Base-by-base conservation (phyloP, 768 basidiomycete genomes). In the Trametes cingulata region DNA sequence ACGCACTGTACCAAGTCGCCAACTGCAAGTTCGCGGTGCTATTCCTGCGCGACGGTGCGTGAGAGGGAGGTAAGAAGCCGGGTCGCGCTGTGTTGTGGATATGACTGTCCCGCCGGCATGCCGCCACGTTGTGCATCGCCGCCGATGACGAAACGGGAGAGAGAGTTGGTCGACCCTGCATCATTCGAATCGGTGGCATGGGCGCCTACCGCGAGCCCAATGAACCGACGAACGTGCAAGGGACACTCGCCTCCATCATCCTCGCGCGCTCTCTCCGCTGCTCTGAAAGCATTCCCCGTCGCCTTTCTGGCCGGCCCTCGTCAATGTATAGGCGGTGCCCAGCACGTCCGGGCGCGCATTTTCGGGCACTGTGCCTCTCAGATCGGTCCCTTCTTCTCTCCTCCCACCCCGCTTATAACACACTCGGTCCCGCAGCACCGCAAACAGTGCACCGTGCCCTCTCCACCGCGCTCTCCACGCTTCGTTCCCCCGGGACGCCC, bases 151-250 rank as follows among this genome's bases (percentile, higher is more conserved):
- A 24, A 17, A 15, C 2, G 14, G 12, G 47, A 19, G 48, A 50
- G 48, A 41, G 56, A 40, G 25, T 20, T 12, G 5, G n/a, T 24
- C 14, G 24, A 1, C 20, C 6, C 20, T 15, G 49, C 42, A 50
- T 54, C 60, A 54, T 25, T 51, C 8, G 19, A 42, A 22, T 8
- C 5, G 25, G 40, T 55, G 54, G 46, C 56, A 52, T 45, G 53
- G 60, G 60, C 60, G 60, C 53, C 22, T 35, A 49, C 17, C n/a
- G 24, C n/a, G 39, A 25, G 35, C 37, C 61, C 56, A 63, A 63
- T 58, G 52, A 17, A 14, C 29, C 35, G 56, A 64, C 63, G 63
- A 64, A 64, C 63, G 63, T 64, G 63, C 59, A 22, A 57, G 51
- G 59, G 33, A 49, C 52, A 25, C 5, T 6, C 9, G 17, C 22